Evolutionary conservation across 2,329 filamentous ascomycete species (phyloP), one percentile per base, ranked within the genome.

Genomic region (Aspergillus niger): DNA sequence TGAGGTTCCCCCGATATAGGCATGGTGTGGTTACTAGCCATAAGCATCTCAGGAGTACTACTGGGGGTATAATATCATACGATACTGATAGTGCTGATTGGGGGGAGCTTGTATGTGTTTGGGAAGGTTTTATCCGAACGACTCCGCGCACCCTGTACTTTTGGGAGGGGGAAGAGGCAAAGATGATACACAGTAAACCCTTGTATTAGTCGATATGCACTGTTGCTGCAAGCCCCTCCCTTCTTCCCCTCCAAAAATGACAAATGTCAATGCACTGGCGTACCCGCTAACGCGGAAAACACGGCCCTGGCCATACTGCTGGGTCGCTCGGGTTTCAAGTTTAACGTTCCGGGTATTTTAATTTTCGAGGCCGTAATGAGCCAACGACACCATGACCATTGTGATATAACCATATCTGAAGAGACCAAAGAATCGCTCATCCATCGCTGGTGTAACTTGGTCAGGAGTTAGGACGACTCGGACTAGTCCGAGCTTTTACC

Each of bases 251-350:
- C 41, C 22, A 17, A 20, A 44, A 44, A 44, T 44, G 41, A 58
- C 61, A 61, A 59, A 61, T 60, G 50, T 57, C 58, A 56, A 64
- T 49, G 62, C 59, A 60, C 57, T 55, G 58, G 65, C 58, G 62
- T 36, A 38, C 30, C 44, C 65, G 60, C 68, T 68, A 71, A 68
- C 53, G 67, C 66, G 66, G 65, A 68, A 70, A 67, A 70, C 67
- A 71, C 65, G 64, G 66, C 62, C 68, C 64, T 63, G 66, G 70
- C 70, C 70, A 65, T 53, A 51, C 64, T 70, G 63, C 60, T 69
- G 70, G 68, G 67, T 68, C 63, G 57, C n/a, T 32, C 55, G 60
- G 57, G 67, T 72, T 72, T 69, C 70, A 71, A 26, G 41, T 69
- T 68, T 61, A 66, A 61, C 49, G 51, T 61, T 36, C 32, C 32